Evolutionary conservation across 768 basidiomycete species (phyloP).

Genomic region (Lyophyllum atratum): DNA sequence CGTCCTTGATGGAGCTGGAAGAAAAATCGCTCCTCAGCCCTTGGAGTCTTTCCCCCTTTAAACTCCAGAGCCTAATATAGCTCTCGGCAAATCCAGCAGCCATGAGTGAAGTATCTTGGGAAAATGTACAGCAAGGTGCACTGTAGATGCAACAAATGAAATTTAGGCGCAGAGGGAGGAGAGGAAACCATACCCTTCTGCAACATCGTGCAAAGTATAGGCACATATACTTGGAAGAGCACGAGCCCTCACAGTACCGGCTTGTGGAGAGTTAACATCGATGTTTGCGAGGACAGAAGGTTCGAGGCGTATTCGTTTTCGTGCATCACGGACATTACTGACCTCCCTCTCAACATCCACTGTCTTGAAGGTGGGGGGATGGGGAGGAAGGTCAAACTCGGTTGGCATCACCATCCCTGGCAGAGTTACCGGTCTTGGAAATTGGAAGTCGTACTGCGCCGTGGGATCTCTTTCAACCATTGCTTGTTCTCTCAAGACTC

Average conservation of each 20-base stretch:
- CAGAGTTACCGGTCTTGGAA: slow-evolving; percentile 46
- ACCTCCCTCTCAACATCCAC: slow-evolving; percentile 92
- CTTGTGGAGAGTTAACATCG: slow-evolving; percentile 63
- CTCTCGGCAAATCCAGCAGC: slow-evolving; percentile 96
- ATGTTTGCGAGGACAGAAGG: slow-evolving; percentile 62
- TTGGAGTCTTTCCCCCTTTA: slow-evolving; percentile 87
- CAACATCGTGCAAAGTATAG: slow-evolving; percentile 92
- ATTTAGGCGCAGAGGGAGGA: background rate
- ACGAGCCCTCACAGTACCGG: slow-evolving; percentile 53
- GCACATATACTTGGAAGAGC: slow-evolving; percentile 92
- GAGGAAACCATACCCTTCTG: slow-evolving; percentile 75
- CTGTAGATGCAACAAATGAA: slow-evolving; percentile 39
- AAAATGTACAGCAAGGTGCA: slow-evolving; percentile 85
- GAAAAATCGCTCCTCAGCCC: slow-evolving; percentile 79
- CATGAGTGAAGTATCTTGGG: slow-evolving; percentile 87
- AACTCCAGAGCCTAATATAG: slow-evolving; percentile 91
- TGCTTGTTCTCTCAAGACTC: slow-evolving; percentile 79
- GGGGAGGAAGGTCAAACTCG: slow-evolving; percentile 74
- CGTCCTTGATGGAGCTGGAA: slow-evolving; percentile 62
- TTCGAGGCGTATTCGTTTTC: slow-evolving; percentile 91
- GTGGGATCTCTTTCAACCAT: slow-evolving; percentile 71
- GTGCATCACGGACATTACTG: slow-evolving; percentile 81
- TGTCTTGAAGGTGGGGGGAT: slow-evolving; percentile 80
- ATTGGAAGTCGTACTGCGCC: slow-evolving; percentile 65
- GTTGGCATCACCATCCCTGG: slow-evolving; percentile 65